Conservation (phyloP, 106 monocot species). For the Apostasia ramifera region DNA sequence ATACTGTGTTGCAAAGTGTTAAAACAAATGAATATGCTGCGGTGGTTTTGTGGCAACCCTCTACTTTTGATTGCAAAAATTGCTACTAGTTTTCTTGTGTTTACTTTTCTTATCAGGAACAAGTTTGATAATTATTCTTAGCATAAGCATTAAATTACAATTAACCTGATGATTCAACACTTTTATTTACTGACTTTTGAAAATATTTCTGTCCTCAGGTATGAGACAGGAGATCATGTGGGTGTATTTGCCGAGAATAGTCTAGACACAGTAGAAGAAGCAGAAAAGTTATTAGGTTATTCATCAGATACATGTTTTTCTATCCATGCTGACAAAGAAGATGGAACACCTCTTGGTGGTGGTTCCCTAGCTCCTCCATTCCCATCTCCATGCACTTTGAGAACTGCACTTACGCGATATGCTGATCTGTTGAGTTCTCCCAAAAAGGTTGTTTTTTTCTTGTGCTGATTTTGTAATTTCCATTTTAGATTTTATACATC, state of each 20-base stretch:
- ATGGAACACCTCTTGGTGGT: slow-evolving; percentile 47
- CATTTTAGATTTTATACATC: background rate
- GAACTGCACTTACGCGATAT: slow-evolving; percentile 58
- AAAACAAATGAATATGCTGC: too few species aligned
- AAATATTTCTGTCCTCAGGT: slow-evolving; percentile 20
- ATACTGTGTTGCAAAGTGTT: too few species aligned
- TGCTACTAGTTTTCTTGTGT: too few species aligned
- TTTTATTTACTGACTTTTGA: too few species aligned
- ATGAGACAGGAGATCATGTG: slow-evolving; percentile 84
- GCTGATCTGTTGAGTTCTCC: slow-evolving; percentile 70
- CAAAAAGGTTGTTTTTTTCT: slow-evolving; percentile 42
- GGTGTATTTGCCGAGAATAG: slow-evolving; percentile 66
- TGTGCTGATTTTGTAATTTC: background rate
- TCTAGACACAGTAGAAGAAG: slow-evolving; percentile 52
- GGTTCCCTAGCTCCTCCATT: slow-evolving; percentile 58
- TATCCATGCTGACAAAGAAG: slow-evolving; percentile 70
- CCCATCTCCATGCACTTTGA: slow-evolving; percentile 64
- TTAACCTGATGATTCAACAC: too few species aligned
- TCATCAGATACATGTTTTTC: slow-evolving; percentile 52
- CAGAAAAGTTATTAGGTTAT: slow-evolving; percentile 47
- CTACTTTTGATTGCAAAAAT: too few species aligned
- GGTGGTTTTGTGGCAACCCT: too few species aligned
- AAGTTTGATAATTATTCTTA: too few species aligned
- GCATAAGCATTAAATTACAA: too few species aligned
- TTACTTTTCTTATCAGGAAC: too few species aligned